A percentile compares a stretch with the other conserved stretches of the same genome.
Evolutionary conservation across 2,329 filamentous ascomycete genomes (phyloP).

Genomic region (Botrytis porri): DNA sequence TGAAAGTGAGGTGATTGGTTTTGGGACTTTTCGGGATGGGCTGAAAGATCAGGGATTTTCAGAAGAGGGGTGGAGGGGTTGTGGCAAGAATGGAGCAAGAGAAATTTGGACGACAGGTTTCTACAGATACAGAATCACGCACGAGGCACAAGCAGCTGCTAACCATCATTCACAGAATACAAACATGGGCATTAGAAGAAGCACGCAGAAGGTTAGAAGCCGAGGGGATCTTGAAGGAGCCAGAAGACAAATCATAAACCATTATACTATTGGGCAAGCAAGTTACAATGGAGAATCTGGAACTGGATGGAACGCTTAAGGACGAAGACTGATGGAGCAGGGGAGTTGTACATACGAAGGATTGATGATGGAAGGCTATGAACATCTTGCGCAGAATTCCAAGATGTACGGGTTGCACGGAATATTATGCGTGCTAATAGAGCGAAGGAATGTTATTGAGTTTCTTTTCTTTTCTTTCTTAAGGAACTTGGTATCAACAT

Average conservation of each 20-base stretch:
- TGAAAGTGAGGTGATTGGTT: not conserved
- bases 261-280: not conserved
- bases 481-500: not conserved
- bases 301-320: not conserved
- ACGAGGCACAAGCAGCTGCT: not conserved
- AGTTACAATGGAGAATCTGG: not conserved
- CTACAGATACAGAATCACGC: not conserved
- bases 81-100: not conserved
- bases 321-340: not conserved
- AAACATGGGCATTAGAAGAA: constrained; percentile 98
- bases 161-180: constrained; percentile 64
- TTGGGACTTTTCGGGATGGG: constrained; percentile 3
- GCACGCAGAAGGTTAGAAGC: constrained; percentile 91
- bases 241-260: constrained; percentile 43
- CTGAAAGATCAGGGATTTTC: not conserved
- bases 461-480: constrained; percentile 9
- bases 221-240: constrained; percentile 89
- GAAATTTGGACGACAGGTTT: not conserved
- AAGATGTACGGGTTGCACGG: constrained; percentile 13
- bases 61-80: constrained; percentile 13
- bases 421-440: constrained; percentile 14
- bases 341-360: constrained; percentile 24
- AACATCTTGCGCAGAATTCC: constrained; percentile 1
- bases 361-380: not conserved
- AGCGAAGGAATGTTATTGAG: constrained; percentile 10